Base-by-base conservation (phyloP, 202 grass and related monocot genomes). In the Panicum hallii region DNA sequence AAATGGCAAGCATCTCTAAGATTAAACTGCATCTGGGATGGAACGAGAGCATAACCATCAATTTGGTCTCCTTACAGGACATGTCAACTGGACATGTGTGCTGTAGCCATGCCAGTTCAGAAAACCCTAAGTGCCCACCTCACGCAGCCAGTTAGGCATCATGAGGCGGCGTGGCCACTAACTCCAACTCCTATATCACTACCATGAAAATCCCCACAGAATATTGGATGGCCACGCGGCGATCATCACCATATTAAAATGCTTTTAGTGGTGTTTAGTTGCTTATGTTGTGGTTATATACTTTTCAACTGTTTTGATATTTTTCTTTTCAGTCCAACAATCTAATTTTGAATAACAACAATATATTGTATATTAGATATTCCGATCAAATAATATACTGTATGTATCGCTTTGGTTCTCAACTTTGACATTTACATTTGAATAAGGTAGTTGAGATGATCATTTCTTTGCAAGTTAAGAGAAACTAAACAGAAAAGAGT, bases 21-120 rank as follows among this genome's bases (percentile, higher is more conserved):
- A 45, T n/a, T 63, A 63, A 63, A 63, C 11, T 32, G 11, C 4
- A 63, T 2, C 6, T 3, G 2, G 1, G 12, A 48, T 28, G 6
- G 23, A 28, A 34, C 0, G 75, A 61, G 70, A 82, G 38, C 16
- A 86, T 22, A 53, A 63, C 9, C 6, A 53, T 87, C 83, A 86
- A 47, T 12, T 47, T 49, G 8, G 3, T 12, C 17, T 58, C 22
- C 16, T 75, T 30, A 79, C 6, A 49, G 32, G 84, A 63, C 56
- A 87, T 26, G 44, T 63, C 2, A 80, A 74, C 67, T 83, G 72
- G 70, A 67, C 84, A 72, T 73, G 87, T 77, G 79, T 81, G 45
- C 53, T 41, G 40, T 12, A 58, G 3, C n/a, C 36, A 11, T 73
- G 72, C 81, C 77, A 88, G 84, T 72, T 53, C n/a, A 70, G 49